Percentiles rank a stretch among this genome's conserved stretches.
These are phyloP conservation scores for Phytophthora citrophthora DNA, from an alignment of 352 stramenopile species.

Conservation along the genomic window DNA sequence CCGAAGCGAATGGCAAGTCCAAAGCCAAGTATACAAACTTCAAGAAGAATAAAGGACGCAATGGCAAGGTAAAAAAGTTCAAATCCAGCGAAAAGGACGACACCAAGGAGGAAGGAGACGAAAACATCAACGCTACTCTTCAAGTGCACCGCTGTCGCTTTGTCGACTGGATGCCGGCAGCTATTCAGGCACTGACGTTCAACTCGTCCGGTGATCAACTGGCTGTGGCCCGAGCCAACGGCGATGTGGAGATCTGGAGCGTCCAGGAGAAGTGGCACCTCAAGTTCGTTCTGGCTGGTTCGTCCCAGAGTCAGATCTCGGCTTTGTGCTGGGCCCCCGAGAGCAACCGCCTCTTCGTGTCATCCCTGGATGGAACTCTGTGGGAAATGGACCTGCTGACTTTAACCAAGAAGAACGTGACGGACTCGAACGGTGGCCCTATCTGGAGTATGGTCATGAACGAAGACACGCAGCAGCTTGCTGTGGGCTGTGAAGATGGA, in stretches of 20 bases:
- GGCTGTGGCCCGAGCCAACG: constrained; percentile 78
- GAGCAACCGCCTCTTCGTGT: constrained; percentile 64
- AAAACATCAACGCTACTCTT: constrained; percentile 24
- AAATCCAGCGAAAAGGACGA: too few species aligned
- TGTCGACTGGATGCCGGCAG: constrained; percentile 84
- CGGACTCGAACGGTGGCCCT: constrained; percentile 88
- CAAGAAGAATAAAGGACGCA: too few species aligned
- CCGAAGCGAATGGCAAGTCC: too few species aligned
- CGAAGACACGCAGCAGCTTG: constrained; percentile 59
- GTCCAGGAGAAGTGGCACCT: constrained; percentile 74
- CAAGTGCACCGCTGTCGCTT: constrained; percentile 86
- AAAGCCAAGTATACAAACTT: too few species aligned
- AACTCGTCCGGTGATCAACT: constrained; percentile 60
- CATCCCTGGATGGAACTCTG: constrained; percentile 75
- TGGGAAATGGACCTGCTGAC: constrained; percentile 84
- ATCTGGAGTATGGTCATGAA: constrained; percentile 90
- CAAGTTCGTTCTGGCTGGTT: constrained; percentile 72
- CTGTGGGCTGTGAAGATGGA: constrained; percentile 91
- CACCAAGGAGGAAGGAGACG: too few species aligned
- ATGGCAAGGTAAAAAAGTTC: too few species aligned
- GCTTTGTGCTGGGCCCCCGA: constrained; percentile 62
- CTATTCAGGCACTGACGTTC: constrained; percentile 70
- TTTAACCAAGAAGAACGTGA: constrained; percentile 77
- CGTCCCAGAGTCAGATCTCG: constrained; percentile 67
- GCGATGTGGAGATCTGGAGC: constrained; percentile 85